Evolutionary conservation across 148 eudicot species (phyloP).

Genomic region (Polygonum aviculare): DNA sequence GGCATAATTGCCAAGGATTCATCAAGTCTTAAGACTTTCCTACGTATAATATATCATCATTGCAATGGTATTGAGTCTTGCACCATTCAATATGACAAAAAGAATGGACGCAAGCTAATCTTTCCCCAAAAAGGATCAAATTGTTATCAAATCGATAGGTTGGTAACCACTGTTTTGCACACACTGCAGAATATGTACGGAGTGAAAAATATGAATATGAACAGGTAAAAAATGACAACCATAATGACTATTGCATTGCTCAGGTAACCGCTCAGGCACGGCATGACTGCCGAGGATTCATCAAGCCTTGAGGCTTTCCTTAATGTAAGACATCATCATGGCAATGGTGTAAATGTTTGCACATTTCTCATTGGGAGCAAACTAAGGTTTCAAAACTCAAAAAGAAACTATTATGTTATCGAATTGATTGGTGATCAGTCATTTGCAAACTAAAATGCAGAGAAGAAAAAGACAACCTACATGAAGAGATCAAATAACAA

Average conservation of each 20-base stretch:
- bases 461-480: background rate
- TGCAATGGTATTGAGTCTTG: background rate
- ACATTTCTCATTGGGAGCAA: background rate
- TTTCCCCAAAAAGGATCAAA: no score
- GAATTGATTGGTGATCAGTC: background rate
- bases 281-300: background rate
- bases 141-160: background rate
- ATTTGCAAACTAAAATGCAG: background rate
- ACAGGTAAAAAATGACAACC: background rate
- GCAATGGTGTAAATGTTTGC: background rate
- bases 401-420: no score
- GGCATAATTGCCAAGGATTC: background rate
- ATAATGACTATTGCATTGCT: background rate
- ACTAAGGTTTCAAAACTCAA: no score
- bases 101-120: no score
- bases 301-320: background rate
- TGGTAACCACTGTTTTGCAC: background rate
- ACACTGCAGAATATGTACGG: background rate
- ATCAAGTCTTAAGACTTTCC: background rate
- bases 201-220: background rate
- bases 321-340: background rate
- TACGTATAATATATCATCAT: background rate
- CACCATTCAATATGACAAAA: background rate
- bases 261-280: constrained; percentile 11
- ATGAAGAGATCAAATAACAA: background rate